Evolutionary conservation across 2,329 filamentous ascomycete species (phyloP).

Genomic region (Thermothelomyces thermophilus): DNA sequence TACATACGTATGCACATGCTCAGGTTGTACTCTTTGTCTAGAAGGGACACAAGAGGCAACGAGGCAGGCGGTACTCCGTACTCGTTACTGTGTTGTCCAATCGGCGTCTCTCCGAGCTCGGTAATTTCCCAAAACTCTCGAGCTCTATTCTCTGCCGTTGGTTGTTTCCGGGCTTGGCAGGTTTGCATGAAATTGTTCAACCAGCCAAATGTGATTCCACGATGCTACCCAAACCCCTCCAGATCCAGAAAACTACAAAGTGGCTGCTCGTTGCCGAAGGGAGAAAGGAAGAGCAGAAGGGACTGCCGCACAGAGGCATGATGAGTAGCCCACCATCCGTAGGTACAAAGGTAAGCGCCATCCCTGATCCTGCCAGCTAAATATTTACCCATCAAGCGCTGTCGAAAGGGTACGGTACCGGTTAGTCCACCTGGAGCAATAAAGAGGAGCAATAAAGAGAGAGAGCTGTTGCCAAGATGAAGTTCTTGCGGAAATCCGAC

Average conservation of each 20-base stretch:
- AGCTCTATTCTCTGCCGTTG: background rate
- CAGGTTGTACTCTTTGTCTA: too few species aligned
- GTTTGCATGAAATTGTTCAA: background rate
- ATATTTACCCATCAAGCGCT: too few species aligned
- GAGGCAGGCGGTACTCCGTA: too few species aligned
- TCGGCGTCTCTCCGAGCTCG: constrained; percentile 6
- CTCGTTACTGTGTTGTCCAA: background rate
- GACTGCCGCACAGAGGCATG: too few species aligned
- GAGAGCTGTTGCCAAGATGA: background rate
- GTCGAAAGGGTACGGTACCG: too few species aligned
- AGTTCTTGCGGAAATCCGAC: background rate
- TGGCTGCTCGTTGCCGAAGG: background rate
- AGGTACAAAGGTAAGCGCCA: too few species aligned
- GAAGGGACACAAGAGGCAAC: too few species aligned
- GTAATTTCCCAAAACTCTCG: background rate
- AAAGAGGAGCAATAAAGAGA: too few species aligned
- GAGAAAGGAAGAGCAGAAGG: background rate
- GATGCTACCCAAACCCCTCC: background rate
- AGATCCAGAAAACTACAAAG: background rate
- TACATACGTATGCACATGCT: too few species aligned
- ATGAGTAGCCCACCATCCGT: too few species aligned
- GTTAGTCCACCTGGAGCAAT: too few species aligned
- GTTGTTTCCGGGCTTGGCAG: constrained; percentile 5
- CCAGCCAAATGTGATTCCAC: background rate
- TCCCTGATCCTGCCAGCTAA: too few species aligned